Evolutionary conservation across 2,329 filamentous ascomycete species (phyloP), one percentile per base, ranked within the genome.

Genomic region (Pleoardoris graminearum): DNA sequence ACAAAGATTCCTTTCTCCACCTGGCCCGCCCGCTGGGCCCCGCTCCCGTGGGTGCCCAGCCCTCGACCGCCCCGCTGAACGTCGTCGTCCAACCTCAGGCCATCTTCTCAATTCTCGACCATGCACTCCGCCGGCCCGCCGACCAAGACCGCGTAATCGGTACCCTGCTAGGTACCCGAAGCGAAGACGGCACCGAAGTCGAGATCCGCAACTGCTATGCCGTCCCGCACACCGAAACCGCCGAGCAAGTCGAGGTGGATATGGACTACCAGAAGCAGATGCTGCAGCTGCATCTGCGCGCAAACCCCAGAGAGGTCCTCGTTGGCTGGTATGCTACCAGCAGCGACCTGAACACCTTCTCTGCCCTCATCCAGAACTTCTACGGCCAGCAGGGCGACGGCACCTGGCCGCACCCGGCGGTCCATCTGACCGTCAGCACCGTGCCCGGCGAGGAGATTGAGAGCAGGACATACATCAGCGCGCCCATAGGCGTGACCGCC

Each of bases 181-280:
- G 89, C 73, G 94, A 99, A 80, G 94, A 99, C 82, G 94, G 93
- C 76, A 91, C 89, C 72, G 93, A 97, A 76, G 90, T 96, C 70
- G 91, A 96, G 77, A 94, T 99, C 70, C 87, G 91, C 72, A 95
- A 91, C 72, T 93, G 91, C 80, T 99, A 99, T 75, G 94, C 94
- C 64, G 96, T 99, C 71, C 92, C 93, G 63, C 94, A 99, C 81
- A 97, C 93, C 65, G 94, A 99, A 80, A 96, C 93, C 65, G 89
- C 92, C 74, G 94, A 99, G 77, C 94, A 99, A 78, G 94, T 99
- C 69, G 94, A 99, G 78, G 94, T 99, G 60, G 94, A 99, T 75
- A 96, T 99, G 83, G 94, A 99, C 78, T 99, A 97, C 79, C 94
- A 99, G 80, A 97, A 97, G 85, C 92, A 93, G 77, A 99, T 99